Conservation (phyloP, 257 asterid genomes). For the Rhazya stricta region DNA sequence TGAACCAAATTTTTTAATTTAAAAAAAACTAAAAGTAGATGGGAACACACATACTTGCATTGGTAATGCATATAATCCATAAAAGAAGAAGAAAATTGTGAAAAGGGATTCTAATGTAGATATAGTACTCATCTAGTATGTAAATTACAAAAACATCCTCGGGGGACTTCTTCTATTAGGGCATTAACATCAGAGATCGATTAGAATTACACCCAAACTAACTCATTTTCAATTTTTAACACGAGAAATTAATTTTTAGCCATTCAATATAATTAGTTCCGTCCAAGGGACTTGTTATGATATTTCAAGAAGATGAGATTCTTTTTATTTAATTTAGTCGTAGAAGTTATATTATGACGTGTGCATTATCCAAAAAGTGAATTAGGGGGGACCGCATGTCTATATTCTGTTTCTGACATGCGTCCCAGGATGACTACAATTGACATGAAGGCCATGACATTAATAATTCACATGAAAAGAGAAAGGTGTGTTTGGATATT, state of each 20-base stretch:
- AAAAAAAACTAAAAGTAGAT: neutral
- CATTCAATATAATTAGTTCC: no score
- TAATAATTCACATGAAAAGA: neutral
- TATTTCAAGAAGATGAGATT: no score
- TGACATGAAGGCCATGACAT: slow-evolving; percentile 7
- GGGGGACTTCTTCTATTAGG: no score
- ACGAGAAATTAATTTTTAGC: no score
- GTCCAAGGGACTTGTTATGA: no score
- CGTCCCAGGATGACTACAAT: neutral
- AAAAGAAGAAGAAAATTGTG: neutral
- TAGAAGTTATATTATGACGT: neutral
- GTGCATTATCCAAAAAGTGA: neutral
- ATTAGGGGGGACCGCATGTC: neutral
- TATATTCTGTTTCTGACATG: slow-evolving; percentile 6
- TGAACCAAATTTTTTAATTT: neutral
- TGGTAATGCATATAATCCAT: neutral
- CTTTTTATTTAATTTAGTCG: neutral
- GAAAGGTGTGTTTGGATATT: neutral
- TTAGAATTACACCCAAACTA: no score
- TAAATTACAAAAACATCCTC: no score
- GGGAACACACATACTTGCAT: no score
- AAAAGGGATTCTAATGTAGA: neutral
- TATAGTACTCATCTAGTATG: no score
- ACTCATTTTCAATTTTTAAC: no score
- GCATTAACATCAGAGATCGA: no score